Percentiles rank a stretch among this genome's conserved stretches.
Conservation (phyloP, 306 rosid genomes). For the Begonia peltatifolia region DNA sequence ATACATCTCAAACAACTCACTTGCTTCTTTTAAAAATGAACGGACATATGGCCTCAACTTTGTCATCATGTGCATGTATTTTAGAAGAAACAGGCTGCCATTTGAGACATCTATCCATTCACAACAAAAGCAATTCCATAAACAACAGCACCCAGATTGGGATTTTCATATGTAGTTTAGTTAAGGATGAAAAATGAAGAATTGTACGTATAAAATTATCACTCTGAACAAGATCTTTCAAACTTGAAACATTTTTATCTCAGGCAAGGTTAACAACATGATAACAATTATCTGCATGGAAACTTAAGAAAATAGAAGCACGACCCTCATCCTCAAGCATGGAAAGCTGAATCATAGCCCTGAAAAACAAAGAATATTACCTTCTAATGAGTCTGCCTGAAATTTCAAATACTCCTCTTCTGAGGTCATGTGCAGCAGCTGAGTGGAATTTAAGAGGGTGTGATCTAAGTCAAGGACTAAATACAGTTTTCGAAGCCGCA, state of each 20-base stretch:
- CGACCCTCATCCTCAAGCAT: too few species aligned
- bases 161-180: neutral
- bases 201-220: too few species aligned
- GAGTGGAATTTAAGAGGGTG: conserved; percentile 66
- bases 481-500: conserved; percentile 44
- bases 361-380: conserved; percentile 18
- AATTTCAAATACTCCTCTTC: conserved; percentile 48
- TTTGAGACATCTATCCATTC: conserved; percentile 41
- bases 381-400: conserved; percentile 49
- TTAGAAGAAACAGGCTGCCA: conserved; percentile 59
- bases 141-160: conserved; percentile 8
- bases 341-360: neutral
- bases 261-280: too few species aligned
- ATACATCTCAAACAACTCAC: conserved; percentile 64
- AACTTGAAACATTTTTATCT: too few species aligned
- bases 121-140: neutral
- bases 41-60: conserved; percentile 79
- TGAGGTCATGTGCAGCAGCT: conserved; percentile 29
- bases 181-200: too few species aligned
- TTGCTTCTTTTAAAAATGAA: conserved; percentile 66
- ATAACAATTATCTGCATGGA: too few species aligned
- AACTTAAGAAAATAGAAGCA: too few species aligned
- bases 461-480: conserved; percentile 91
- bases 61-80: conserved; percentile 67
- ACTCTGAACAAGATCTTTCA: too few species aligned